phyloP scores from a whole-genome alignment of 148 eudicot species.

The Mesembryanthemum crystallinum region DNA sequence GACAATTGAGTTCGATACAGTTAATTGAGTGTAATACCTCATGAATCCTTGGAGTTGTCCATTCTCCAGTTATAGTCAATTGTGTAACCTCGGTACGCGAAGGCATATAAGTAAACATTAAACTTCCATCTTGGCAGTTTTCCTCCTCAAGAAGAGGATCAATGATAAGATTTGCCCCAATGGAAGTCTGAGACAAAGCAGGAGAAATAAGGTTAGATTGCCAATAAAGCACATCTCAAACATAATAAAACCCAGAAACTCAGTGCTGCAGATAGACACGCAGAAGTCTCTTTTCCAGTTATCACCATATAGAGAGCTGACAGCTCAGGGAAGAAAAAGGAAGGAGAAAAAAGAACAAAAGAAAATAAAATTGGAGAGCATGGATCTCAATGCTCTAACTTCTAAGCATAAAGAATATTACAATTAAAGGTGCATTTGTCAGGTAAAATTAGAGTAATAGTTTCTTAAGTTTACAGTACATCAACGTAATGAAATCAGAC shows the following conservation, averaged over 20 bases:
- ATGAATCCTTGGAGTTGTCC: constrained; percentile 79
- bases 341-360: not conserved
- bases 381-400: not conserved
- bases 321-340: not conserved
- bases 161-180: constrained; percentile 79
- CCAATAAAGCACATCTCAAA: not conserved
- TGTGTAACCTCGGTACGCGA: constrained; percentile 87
- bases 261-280: not conserved
- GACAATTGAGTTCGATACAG: not conserved
- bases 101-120: constrained; percentile 79
- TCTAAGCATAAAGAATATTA: not conserved
- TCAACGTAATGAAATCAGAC: too few species aligned
- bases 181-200: constrained; percentile 48
- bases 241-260: not conserved
- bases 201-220: constrained; percentile 6
- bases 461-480: too few species aligned
- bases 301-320: not conserved
- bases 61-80: constrained; percentile 79
- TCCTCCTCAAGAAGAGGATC: constrained; percentile 91
- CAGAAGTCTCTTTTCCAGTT: not conserved
- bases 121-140: constrained; percentile 81
- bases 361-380: not conserved
- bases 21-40: constrained; percentile 49
- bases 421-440: too few species aligned
- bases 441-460: too few species aligned